These are phyloP conservation scores for Leccinum disarticulatum DNA, from an alignment of 768 basidiomycete species.

Conservation along the genomic window DNA sequence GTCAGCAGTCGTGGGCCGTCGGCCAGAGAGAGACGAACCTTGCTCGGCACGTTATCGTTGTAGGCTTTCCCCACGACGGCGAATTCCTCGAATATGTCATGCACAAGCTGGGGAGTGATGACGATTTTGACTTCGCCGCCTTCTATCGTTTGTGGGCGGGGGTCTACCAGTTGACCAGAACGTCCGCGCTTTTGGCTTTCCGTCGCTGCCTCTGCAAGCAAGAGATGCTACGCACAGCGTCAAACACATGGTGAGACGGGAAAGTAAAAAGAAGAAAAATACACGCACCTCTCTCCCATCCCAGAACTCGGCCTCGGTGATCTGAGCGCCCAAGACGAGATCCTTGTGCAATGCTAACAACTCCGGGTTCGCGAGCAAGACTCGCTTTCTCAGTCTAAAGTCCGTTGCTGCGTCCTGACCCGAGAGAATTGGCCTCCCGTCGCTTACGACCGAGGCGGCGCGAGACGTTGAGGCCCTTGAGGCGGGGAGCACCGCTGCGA, in stretches of 20 bases:
- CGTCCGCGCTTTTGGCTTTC: slow-evolving; percentile 80
- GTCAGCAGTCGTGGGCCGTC: slow-evolving; percentile 2
- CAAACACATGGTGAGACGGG: background rate
- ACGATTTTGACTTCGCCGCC: slow-evolving; percentile 86
- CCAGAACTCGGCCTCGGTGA: slow-evolving; percentile 96
- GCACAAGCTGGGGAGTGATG: slow-evolving; percentile 87
- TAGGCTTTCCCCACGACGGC: slow-evolving; percentile 93
- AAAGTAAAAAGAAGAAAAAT: background rate
- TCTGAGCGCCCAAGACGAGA: slow-evolving; percentile 79
- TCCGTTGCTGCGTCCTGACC: slow-evolving; percentile 63
- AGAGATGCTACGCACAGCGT: slow-evolving; percentile 54
- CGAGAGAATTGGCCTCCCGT: slow-evolving; percentile 51
- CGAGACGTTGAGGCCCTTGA: slow-evolving; percentile 56
- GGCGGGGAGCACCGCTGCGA: slow-evolving; percentile 25
- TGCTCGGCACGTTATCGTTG: slow-evolving; percentile 85
- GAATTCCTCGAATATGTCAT: slow-evolving; percentile 97
- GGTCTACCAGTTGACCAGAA: slow-evolving; percentile 83
- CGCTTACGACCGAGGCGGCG: slow-evolving; percentile 61
- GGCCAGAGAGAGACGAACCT: slow-evolving; percentile 42
- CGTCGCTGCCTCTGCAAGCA: slow-evolving; percentile 72
- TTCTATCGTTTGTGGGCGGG: slow-evolving; percentile 80
- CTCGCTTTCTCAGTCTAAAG: slow-evolving; percentile 74
- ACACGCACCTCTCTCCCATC: slow-evolving; percentile 81
- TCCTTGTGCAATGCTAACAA: slow-evolving; percentile 82
- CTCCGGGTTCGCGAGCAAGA: slow-evolving; percentile 76